Percentiles rank a stretch among this genome's conserved stretches.
These are phyloP conservation scores for Auricularia heimuer DNA, from an alignment of 768 basidiomycete genomes.

Conservation along the genomic window DNA sequence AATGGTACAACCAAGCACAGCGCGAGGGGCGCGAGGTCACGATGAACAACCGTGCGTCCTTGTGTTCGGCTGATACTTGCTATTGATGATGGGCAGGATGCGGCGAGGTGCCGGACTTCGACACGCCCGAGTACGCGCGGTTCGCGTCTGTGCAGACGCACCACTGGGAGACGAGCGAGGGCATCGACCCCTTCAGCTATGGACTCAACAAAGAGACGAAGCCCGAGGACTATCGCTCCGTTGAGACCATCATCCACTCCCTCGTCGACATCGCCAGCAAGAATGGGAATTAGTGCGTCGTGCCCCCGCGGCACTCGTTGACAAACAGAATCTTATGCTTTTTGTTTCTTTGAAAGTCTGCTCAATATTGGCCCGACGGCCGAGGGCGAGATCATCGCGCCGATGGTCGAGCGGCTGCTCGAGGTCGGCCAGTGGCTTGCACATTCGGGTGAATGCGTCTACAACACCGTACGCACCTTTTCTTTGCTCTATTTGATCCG, in stretches of 20 bases:
- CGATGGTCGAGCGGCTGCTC: conserved; percentile 37
- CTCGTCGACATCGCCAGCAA: conserved; percentile 51
- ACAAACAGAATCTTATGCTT: neutral
- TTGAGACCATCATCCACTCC: conserved; percentile 37
- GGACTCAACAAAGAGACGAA: conserved; percentile 25
- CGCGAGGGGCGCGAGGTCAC: conserved; percentile 35
- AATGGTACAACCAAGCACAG: conserved; percentile 35
- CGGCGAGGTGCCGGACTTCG: conserved; percentile 41
- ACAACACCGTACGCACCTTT: conserved; percentile 35
- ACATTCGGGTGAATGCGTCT: conserved; percentile 41
- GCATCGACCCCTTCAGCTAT: conserved; percentile 40
- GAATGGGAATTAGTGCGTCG: conserved; percentile 50
- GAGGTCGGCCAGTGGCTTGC: conserved; percentile 45
- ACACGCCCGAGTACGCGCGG: conserved; percentile 44
- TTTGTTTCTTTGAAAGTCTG: conserved; percentile 22
- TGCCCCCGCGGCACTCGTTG: neutral
- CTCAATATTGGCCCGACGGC: conserved; percentile 46
- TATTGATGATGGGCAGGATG: conserved; percentile 27
- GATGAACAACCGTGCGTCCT: conserved; percentile 31
- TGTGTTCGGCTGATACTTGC: neutral
- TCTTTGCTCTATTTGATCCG: neutral
- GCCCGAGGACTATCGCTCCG: conserved; percentile 38
- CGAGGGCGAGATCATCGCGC: conserved; percentile 41
- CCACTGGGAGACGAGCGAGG: conserved; percentile 51
- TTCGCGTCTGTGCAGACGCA: conserved; percentile 37